Base-by-base conservation (phyloP, 2,329 filamentous ascomycete genomes). In the Penicillium corylophilum region DNA sequence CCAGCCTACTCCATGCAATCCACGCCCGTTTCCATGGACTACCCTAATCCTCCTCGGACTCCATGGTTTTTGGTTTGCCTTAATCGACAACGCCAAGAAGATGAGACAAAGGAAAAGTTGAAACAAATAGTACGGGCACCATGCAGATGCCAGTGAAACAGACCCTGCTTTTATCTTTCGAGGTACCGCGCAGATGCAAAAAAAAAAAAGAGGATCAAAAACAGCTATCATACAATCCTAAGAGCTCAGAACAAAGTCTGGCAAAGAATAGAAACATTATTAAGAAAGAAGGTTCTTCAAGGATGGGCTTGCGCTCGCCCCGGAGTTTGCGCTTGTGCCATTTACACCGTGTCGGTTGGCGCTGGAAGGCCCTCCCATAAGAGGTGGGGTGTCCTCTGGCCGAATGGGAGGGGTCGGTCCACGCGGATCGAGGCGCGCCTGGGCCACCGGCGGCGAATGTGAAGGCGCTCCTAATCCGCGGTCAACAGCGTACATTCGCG, bases 231-330 rank as follows among this genome's bases (percentile, higher is more conserved):
- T 57, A 58, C 55, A 62, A 46, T 38, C 43, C 44, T 38, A 44
- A 46, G 16, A 36, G 38, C 20, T 22, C 33, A 28, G 42, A 15
- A 47, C 18, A 43, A n/a, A 24, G 40, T 46, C 36, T 43, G 36
- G 20, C 42, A 43, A 13, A 16, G 12, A 38, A 6, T 15, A 18
- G 29, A 35, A 23, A 44, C 22, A 43, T 74, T 71, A 90, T 43
- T 38, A 38, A 22, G 83, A 87, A 48, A 92, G 78, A 44, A 92
- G 71, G 63, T 92, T 91, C 61, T 85, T 83, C 55, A 92, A 70
- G 9, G 88, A 90, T 10, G 88, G 87, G 64, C 85, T 91, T 15
- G 88, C 87, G 63, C 88, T 91, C 4, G 88, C 88, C n/a, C 87
- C 87, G 45, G 71, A 71, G 28, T 64, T 65, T 2, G 58, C 54